phyloP scores from a whole-genome alignment of 2,329 filamentous ascomycete genomes.

The Mariannaea sp. region DNA sequence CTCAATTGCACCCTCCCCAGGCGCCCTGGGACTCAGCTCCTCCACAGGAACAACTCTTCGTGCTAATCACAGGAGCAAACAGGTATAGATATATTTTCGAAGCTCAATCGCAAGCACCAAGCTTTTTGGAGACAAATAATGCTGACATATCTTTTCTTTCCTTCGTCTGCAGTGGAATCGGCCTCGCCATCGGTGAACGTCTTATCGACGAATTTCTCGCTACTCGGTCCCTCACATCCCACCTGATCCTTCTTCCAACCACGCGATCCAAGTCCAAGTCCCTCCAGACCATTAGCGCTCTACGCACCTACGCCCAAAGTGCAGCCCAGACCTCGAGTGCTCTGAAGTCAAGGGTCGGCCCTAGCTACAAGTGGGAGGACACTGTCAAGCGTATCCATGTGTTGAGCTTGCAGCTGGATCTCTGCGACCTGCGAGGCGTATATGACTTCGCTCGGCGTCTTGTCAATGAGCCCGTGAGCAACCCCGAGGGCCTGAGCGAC shows the following conservation, averaged over 20 bases:
- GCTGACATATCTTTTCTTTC: conserved; percentile 19
- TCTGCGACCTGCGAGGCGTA: conserved; percentile 62
- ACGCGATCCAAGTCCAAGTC: conserved; percentile 79
- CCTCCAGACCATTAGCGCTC: conserved; percentile 67
- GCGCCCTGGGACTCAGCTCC: conserved; percentile 46
- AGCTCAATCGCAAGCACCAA: not conserved
- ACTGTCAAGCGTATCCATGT: conserved; percentile 60
- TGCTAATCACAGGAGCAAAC: conserved; percentile 84
- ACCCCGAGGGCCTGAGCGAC: conserved; percentile 46
- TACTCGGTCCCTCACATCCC: conserved; percentile 66
- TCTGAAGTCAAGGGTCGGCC: conserved; percentile 46
- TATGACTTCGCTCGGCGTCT: conserved; percentile 54
- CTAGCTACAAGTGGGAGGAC: conserved; percentile 43
- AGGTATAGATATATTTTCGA: conserved; percentile 65
- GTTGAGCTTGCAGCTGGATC: conserved; percentile 61
- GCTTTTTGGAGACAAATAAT: not conserved
- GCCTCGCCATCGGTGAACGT: conserved; percentile 80
- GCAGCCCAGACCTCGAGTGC: conserved; percentile 45
- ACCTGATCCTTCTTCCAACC: conserved; percentile 80
- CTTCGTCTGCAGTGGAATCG: conserved; percentile 72
- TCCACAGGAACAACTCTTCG: conserved; percentile 57
- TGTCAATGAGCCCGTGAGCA: conserved; percentile 50
- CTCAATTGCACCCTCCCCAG: conserved; percentile 27
- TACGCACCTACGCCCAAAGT: conserved; percentile 63
- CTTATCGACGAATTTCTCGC: conserved; percentile 88